phyloP scores from a whole-genome alignment of 805 yeast genomes.

The Cyberlindnera mississippiensis region DNA sequence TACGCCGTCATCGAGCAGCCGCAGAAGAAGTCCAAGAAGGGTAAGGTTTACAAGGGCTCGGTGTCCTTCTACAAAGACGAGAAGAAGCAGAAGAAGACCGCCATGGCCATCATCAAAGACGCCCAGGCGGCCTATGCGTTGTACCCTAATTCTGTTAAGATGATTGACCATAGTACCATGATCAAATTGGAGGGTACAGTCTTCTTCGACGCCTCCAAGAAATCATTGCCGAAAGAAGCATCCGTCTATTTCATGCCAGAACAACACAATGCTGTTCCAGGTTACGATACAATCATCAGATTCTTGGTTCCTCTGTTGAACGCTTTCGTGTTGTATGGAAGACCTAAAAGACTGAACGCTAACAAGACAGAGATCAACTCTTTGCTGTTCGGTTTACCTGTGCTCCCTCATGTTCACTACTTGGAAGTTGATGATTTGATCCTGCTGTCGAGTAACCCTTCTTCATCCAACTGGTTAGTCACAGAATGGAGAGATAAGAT shows the following conservation, averaged over 20 bases:
- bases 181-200: conserved; percentile 85
- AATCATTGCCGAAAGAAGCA: conserved; percentile 49
- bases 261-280: conserved; percentile 76
- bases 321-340: conserved; percentile 74
- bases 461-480: conserved; percentile 47
- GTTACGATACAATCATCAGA: conserved; percentile 80
- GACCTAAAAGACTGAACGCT: conserved; percentile 72
- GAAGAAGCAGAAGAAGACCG: conserved; percentile 62
- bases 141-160: conserved; percentile 80
- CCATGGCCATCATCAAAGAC: conserved; percentile 73
- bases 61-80: conserved; percentile 74
- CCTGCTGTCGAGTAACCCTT: conserved; percentile 34
- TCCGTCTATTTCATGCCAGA: conserved; percentile 81
- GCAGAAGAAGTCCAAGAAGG: conserved; percentile 39
- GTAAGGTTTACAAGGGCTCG: conserved; percentile 36
- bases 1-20: conserved; percentile 85
- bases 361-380: conserved; percentile 65
- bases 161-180: conserved; percentile 85
- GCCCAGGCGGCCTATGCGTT: conserved; percentile 80
- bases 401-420: conserved; percentile 72
- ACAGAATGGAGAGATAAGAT: conserved; percentile 58
- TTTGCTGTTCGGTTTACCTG: conserved; percentile 76
- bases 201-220: conserved; percentile 46
- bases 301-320: conserved; percentile 73
- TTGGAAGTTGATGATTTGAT: conserved; percentile 59